These are phyloP conservation scores for Phoenix roebelenii DNA, from an alignment of 176 grass and related monocot genomes.

Conservation along the genomic window DNA sequence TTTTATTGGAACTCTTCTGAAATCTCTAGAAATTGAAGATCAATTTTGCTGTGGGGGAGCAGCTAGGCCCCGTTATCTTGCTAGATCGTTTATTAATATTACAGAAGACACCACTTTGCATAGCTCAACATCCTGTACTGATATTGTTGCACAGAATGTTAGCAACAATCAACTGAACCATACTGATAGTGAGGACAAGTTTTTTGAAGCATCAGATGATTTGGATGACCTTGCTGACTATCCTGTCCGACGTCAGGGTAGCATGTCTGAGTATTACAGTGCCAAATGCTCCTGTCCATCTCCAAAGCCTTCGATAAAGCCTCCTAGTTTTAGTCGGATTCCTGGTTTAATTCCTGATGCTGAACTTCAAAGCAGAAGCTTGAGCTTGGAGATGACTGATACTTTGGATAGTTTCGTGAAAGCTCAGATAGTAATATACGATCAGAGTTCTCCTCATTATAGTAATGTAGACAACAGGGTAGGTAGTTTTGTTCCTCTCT, in stretches of 20 bases:
- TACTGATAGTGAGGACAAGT: constrained; percentile 68
- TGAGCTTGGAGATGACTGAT: constrained; percentile 34
- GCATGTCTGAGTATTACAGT: constrained; percentile 49
- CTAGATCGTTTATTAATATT: constrained; percentile 80
- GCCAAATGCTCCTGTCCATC: constrained; percentile 36
- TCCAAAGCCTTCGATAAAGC: constrained; percentile 42
- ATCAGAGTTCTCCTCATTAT: constrained; percentile 75
- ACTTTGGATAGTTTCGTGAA: constrained; percentile 85
- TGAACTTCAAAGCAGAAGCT: constrained; percentile 39
- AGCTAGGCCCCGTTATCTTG: constrained; percentile 55
- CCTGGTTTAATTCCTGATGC: constrained; percentile 70
- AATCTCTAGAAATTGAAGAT: constrained; percentile 94
- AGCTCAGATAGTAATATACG: constrained; percentile 86
- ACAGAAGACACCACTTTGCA: constrained; percentile 24
- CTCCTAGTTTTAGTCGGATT: constrained; percentile 66
- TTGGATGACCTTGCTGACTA: constrained; percentile 61
- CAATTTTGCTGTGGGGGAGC: constrained; percentile 50
- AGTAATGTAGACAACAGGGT: constrained; percentile 86
- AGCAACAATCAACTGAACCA: constrained; percentile 43
- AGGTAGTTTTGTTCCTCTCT: constrained; percentile 6
- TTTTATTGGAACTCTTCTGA: constrained; percentile 80
- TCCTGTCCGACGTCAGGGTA: constrained; percentile 42
- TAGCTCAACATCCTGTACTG: constrained; percentile 5
- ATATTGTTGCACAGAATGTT: constrained; percentile 29
- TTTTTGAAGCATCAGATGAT: constrained; percentile 91